Percentiles rank a stretch among this genome's conserved stretches.
Evolutionary conservation across 129 eudicot genomes (phyloP).

Genomic region (Lonicera japonica): DNA sequence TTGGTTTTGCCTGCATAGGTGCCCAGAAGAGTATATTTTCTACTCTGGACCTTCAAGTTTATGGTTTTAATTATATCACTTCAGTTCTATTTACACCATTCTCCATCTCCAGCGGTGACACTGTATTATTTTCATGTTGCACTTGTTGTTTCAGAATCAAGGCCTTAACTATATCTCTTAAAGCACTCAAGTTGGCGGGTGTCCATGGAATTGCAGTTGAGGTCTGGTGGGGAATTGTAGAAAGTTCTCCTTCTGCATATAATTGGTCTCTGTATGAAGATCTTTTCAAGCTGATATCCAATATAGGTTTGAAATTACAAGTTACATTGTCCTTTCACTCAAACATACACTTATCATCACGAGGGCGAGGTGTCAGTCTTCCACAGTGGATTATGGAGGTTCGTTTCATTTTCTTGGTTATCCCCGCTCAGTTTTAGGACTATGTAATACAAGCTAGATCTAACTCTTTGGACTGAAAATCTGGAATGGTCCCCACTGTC

Average conservation of each 20-base stretch:
- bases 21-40: conserved; percentile 8
- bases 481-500: no score
- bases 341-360: conserved; percentile 43
- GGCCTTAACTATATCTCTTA: conserved; percentile 57
- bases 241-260: conserved; percentile 47
- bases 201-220: conserved; percentile 73
- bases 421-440: neutral
- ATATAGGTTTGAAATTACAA: conserved; percentile 52
- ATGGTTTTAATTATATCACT: neutral
- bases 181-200: conserved; percentile 71
- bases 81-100: conserved; percentile 7
- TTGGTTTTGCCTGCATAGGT: neutral
- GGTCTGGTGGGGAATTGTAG: conserved; percentile 80
- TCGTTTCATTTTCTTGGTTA: conserved; percentile 2
- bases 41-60: neutral
- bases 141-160: conserved; percentile 43
- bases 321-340: conserved; percentile 69
- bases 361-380: conserved; percentile 47
- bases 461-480: no score
- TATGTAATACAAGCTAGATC: no score
- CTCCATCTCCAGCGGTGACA: conserved; percentile 27
- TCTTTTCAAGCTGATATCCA: conserved; percentile 44
- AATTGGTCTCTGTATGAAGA: conserved; percentile 63
- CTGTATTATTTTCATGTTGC: conserved; percentile 11
- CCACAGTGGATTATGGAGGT: conserved; percentile 58